Evolutionary conservation across 116 monocot genomes (phyloP), one percentile per base, ranked within the genome.

Genomic region (Zostera marina): DNA sequence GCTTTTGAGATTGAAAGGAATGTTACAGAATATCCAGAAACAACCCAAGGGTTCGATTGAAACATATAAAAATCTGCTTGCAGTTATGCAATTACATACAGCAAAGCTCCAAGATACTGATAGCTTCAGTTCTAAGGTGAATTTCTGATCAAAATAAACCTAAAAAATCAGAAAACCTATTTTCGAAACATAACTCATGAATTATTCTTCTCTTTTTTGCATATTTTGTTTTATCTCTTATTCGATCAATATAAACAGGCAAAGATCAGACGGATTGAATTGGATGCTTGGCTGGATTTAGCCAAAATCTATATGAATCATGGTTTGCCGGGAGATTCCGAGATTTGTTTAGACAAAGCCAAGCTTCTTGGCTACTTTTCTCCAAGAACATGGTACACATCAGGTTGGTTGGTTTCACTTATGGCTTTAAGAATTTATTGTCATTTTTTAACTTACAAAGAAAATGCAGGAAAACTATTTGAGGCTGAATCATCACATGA

Each of bases 271-370:
- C 42, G 52, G 46, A 16, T 83, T 22, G 92, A 92, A 73, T 68
- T 66, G 66, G 87, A 92, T 48, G 59, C 78, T 46, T 92, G 92
- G 92, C 52, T 80, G 25, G 78, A 92, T 59, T 76, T 92, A 77
- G 59, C 80, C 24, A 55, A 59, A 8, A 73, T 92, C 21, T 92
- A 92, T 63, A 60, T 54, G 51, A 78, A 76, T 39, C 70, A 80
- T 47, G 78, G 61, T 23, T 67, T 76, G 44, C 73, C 68, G 70
- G 15, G 40, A 41, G 83, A 92, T 47, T 77, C 92, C 62, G 64
- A 70, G 32, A 42, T 76, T 48, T 92, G 92, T 56, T 70, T 92
- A 46, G 64, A 76, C 8, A 83, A 73, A 72, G 82, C 87, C 7
- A 87, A 70, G 66, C 64, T 66, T 51, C 14, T 72, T 45, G 70